These are phyloP conservation scores for Tagetes patula DNA, from an alignment of 129 eudicot genomes.

Conservation along the genomic window DNA sequence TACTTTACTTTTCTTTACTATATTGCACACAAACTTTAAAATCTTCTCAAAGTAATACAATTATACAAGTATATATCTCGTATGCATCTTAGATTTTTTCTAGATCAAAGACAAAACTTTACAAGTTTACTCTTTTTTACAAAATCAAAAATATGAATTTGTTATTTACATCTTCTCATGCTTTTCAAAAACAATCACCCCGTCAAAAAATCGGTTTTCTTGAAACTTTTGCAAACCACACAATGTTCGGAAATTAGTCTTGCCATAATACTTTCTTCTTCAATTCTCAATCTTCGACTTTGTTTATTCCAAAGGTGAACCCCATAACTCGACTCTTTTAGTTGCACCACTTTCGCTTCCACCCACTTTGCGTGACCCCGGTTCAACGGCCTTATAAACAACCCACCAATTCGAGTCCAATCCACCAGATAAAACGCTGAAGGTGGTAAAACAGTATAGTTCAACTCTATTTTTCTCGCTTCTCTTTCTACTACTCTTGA, in stretches of 20 bases:
- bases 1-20: background rate
- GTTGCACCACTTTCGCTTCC: conserved; percentile 48
- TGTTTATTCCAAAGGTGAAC: conserved; percentile 85
- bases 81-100: background rate
- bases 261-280: conserved; percentile 66
- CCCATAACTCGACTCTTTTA: conserved; percentile 49
- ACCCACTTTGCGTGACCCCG: conserved; percentile 47
- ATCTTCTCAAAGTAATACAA: background rate
- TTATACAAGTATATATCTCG: background rate
- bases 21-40: background rate
- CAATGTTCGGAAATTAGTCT: conserved; percentile 60
- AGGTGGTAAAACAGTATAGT: conserved; percentile 57
- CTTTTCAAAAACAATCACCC: background rate
- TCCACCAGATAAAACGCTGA: conserved; percentile 78
- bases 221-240: conserved; percentile 49
- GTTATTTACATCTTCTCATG: conserved; percentile 18
- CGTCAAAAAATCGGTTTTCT: conserved; percentile 13
- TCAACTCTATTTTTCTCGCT: background rate
- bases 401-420: conserved; percentile 53
- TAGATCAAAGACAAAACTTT: background rate
- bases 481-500: conserved; percentile 58
- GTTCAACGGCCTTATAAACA: conserved; percentile 45
- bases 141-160: background rate
- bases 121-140: background rate
- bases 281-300: conserved; percentile 56